Conservation (phyloP, 139 green algal species). For the Tetradesmus obliquus region DNA sequence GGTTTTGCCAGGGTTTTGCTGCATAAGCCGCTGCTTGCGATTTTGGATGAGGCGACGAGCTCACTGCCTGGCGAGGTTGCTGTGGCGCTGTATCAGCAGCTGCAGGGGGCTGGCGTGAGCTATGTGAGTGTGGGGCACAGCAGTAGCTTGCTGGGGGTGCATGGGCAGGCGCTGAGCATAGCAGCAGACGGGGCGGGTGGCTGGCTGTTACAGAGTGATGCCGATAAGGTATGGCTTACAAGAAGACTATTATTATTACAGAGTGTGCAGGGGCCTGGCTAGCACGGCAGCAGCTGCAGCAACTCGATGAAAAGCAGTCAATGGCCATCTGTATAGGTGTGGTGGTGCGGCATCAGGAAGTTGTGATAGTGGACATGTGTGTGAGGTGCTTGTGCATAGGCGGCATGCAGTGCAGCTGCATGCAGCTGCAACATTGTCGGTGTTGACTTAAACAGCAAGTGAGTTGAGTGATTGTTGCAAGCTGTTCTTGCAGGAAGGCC, state of each 20-base stretch:
- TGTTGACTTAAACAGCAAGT: too few species aligned
- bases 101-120: conserved; percentile 46
- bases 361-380: too few species aligned
- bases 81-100: conserved; percentile 46
- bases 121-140: conserved; percentile 53
- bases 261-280: not conserved
- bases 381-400: too few species aligned
- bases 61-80: conserved; percentile 49
- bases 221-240: too few species aligned
- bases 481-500: too few species aligned
- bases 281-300: not conserved
- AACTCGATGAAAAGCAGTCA: not conserved
- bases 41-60: conserved; percentile 69
- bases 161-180: conserved; percentile 22
- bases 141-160: conserved; percentile 2
- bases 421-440: too few species aligned
- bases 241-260: too few species aligned
- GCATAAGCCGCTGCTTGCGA: conserved; percentile 53
- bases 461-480: too few species aligned
- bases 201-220: conserved; percentile 23
- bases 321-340: too few species aligned
- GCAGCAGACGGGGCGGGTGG: conserved; percentile 34
- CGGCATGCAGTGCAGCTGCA: too few species aligned
- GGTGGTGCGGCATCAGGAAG: too few species aligned
- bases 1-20: conserved; percentile 64